Percentiles rank a stretch among this genome's conserved stretches.
Conservation (phyloP, 257 asterid genomes). For the Solanum okadae region DNA sequence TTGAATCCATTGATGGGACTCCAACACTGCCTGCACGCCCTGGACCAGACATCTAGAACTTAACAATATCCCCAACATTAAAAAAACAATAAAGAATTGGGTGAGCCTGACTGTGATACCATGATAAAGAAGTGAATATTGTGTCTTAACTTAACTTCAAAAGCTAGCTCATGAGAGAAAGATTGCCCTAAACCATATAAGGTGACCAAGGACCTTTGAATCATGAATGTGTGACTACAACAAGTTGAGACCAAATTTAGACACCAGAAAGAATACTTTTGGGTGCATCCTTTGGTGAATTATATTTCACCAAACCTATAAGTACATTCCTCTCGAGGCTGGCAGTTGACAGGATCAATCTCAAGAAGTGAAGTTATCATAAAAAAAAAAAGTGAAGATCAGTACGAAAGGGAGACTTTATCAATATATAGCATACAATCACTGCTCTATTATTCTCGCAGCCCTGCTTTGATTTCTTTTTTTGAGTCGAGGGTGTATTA, state of each 20-base stretch:
- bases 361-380: neutral
- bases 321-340: neutral
- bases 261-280: neutral
- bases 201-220: neutral
- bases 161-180: fast-evolving
- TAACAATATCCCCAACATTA: too few species aligned
- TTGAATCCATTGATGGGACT: too few species aligned
- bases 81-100: too few species aligned
- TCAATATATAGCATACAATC: neutral
- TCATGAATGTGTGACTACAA: neutral
- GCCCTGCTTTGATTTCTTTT: neutral
- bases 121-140: too few species aligned
- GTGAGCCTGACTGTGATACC: fast-evolving
- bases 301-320: neutral
- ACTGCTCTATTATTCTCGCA: neutral
- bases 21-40: neutral
- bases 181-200: neutral
- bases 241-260: neutral
- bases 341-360: neutral
- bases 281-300: neutral
- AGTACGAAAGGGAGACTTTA: neutral
- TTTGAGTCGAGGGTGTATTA: too few species aligned
- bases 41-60: too few species aligned
- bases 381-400: too few species aligned
- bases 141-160: too few species aligned